These are phyloP conservation scores for Prunus padus DNA, from an alignment of 306 rosid genomes.

Conservation along the genomic window DNA sequence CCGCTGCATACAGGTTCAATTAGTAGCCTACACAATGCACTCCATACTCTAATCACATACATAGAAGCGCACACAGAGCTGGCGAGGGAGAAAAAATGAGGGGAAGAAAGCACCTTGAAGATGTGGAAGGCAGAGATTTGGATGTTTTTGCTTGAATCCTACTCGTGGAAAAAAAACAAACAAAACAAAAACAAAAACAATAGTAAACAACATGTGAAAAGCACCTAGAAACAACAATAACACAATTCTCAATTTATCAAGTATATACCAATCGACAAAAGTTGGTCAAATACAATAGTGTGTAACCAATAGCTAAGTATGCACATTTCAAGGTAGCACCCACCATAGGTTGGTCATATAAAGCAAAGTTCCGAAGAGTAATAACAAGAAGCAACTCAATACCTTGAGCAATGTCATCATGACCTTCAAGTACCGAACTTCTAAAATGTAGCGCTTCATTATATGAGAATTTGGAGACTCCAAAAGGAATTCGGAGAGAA, in stretches of 20 bases:
- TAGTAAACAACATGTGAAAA: slow-evolving; percentile 16
- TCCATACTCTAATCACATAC: slow-evolving; percentile 10
- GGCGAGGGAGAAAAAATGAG: slow-evolving; percentile 2
- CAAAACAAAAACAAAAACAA: slow-evolving; percentile 12
- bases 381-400: slow-evolving; percentile 17
- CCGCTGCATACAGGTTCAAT: neutral
- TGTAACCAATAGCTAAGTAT: neutral
- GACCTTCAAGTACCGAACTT: slow-evolving; percentile 78
- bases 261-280: neutral
- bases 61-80: slow-evolving; percentile 2
- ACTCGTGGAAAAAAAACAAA: slow-evolving; percentile 32
- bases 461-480: slow-evolving; percentile 80
- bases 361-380: neutral
- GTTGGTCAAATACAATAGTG: neutral
- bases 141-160: slow-evolving; percentile 97
- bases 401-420: slow-evolving; percentile 93
- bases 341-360: slow-evolving; percentile 18
- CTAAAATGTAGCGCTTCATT: slow-evolving; percentile 89
- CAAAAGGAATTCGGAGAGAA: slow-evolving; percentile 86
- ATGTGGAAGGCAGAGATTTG: slow-evolving; percentile 95
- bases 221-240: slow-evolving; percentile 25
- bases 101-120: slow-evolving; percentile 62
- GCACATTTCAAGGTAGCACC: neutral
- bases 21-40: neutral
- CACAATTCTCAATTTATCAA: neutral